Evolutionary conservation across 2,329 filamentous ascomycete species (phyloP).

Genomic region (Harringtonia aguacate): DNA sequence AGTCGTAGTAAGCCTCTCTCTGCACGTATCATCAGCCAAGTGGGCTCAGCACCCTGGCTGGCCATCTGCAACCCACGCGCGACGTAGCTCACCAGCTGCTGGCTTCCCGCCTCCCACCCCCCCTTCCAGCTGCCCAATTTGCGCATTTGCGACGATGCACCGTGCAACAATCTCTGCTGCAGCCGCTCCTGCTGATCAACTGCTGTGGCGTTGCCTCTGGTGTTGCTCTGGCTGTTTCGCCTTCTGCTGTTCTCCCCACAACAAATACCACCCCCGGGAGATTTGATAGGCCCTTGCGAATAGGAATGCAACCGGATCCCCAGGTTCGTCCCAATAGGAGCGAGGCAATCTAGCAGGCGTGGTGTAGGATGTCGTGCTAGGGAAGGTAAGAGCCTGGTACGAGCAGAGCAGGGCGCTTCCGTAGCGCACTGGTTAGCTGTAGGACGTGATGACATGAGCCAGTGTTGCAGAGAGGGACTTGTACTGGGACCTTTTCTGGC

Average conservation of each 20-base stretch:
- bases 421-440: too few species aligned
- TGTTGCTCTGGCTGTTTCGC: background rate
- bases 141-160: background rate
- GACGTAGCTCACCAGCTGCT: background rate
- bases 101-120: background rate
- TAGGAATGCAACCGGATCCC: conserved; percentile 9
- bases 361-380: conserved; percentile 8
- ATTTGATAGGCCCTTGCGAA: conserved; percentile 10
- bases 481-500: background rate
- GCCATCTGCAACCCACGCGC: background rate
- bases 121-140: background rate
- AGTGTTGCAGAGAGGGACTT: too few species aligned
- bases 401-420: too few species aligned
- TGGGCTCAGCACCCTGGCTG: too few species aligned
- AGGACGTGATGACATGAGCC: too few species aligned
- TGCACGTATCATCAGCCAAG: too few species aligned
- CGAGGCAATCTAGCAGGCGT: conserved; percentile 2
- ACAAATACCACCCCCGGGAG: conserved; percentile 7
- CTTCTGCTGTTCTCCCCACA: conserved; percentile 6
- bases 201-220: background rate
- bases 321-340: conserved; percentile 10
- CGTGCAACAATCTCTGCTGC: background rate
- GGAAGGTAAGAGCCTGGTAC: background rate
- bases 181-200: background rate
- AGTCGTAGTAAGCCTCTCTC: too few species aligned